A percentile compares a stretch with the other conserved stretches of the same genome.
These are phyloP conservation scores for Fraxinus excelsior DNA, from an alignment of 257 asterid genomes.

Conservation along the genomic window DNA sequence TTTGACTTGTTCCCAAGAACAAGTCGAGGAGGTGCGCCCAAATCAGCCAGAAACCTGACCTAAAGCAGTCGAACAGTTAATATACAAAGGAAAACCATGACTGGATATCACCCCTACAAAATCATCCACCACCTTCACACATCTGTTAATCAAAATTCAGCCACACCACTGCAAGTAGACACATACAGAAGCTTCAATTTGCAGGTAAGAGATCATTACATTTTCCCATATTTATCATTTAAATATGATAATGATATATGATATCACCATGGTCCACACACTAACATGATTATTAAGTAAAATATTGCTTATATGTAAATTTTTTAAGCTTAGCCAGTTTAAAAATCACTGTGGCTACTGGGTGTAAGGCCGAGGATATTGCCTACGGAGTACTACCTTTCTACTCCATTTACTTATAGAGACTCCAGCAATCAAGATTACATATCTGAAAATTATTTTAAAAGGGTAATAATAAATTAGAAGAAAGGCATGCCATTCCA, in stretches of 20 bases:
- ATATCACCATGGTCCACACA: not conserved
- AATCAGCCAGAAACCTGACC: not conserved
- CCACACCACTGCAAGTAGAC: not conserved
- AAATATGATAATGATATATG: not conserved
- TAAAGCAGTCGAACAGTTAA: not conserved
- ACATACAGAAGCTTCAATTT: not conserved
- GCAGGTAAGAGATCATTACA: not conserved
- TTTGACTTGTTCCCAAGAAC: not conserved
- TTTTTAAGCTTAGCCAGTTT: not conserved
- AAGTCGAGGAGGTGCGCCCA: not conserved
- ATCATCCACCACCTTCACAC: not conserved
- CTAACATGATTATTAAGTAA: not conserved
- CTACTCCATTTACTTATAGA: not conserved
- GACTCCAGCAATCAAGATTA: not conserved
- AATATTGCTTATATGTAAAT: not conserved
- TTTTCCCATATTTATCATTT: not conserved
- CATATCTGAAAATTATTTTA: too few relatives aligned
- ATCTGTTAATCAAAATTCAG: not conserved
- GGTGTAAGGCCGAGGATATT: not conserved
- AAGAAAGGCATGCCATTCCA: conserved; percentile 19
- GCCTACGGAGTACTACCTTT: not conserved
- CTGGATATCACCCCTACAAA: not conserved
- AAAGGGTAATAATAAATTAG: conserved; percentile 8
- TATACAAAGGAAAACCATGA: not conserved
- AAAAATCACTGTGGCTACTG: not conserved